These are phyloP conservation scores for Colletotrichum sp. DNA, from an alignment of 2,329 filamentous ascomycete species.

Conservation along the genomic window DNA sequence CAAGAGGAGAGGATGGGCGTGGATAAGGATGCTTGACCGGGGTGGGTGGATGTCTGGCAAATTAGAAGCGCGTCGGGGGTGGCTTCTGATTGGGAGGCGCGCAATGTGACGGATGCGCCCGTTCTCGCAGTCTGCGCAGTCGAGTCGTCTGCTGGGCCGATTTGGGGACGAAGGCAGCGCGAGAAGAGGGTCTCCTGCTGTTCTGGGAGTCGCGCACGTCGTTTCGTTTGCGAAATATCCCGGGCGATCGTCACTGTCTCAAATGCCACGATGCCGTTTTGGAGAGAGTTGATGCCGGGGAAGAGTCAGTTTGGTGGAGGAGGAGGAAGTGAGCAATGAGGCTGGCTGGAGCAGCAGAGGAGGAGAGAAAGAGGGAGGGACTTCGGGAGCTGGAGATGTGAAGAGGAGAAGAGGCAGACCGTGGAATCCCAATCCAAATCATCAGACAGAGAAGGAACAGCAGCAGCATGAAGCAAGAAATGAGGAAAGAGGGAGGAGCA, in stretches of 20 bases:
- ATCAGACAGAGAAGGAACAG: not conserved
- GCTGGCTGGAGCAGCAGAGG: not conserved
- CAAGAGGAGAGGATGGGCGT: not conserved
- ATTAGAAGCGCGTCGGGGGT: slow-evolving; percentile 10
- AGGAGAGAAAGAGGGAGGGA: not conserved
- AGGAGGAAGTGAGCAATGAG: not conserved
- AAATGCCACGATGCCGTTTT: not conserved
- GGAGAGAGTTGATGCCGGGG: not conserved
- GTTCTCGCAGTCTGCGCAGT: not conserved
- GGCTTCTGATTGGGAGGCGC: slow-evolving; percentile 13
- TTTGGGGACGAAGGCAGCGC: not conserved
- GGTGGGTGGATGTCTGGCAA: slow-evolving; percentile 14
- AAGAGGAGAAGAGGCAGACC: not conserved
- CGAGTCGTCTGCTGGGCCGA: slow-evolving; percentile 1
- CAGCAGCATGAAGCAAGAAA: not conserved
- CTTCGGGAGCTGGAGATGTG: not conserved
- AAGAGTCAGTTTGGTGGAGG: not conserved
- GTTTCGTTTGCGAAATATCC: not conserved
- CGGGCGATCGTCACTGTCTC: slow-evolving; percentile 1
- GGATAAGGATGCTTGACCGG: not conserved
- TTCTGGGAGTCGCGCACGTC: not conserved
- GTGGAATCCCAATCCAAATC: not conserved
- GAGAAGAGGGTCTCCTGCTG: not conserved
- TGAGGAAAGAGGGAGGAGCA: not conserved
- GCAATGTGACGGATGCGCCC: slow-evolving; percentile 19